Conservation (phyloP, 176 grass and related monocot species). For the Typha latifolia region DNA sequence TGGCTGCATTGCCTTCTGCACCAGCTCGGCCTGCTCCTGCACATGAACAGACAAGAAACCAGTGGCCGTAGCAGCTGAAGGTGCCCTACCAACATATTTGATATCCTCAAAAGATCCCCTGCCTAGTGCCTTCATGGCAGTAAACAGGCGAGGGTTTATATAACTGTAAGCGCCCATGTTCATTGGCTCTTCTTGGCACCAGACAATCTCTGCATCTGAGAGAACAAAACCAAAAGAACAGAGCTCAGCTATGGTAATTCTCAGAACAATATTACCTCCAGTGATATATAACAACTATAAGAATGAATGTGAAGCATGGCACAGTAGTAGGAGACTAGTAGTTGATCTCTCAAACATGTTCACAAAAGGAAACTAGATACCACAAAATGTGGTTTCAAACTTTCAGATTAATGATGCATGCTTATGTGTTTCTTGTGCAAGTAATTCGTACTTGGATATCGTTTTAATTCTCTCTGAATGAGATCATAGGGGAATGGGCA, state of each 20-base stretch:
- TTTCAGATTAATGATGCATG: too few relatives aligned
- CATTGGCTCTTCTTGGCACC: slow-evolving; percentile 98
- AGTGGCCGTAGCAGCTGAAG: slow-evolving; percentile 87
- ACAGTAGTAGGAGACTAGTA: too few relatives aligned
- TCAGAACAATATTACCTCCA: slow-evolving; percentile 5
- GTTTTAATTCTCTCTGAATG: slow-evolving; percentile 86
- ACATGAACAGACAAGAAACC: slow-evolving; percentile 67
- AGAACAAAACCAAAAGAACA: slow-evolving; percentile 5
- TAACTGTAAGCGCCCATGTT: slow-evolving; percentile 91
- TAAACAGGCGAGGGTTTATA: slow-evolving; percentile 53
- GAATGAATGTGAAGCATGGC: too few relatives aligned
- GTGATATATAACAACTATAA: too few relatives aligned
- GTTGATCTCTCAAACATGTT: too few relatives aligned
- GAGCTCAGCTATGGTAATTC: slow-evolving; percentile 2
- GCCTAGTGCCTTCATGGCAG: slow-evolving; percentile 63
- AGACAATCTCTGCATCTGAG: slow-evolving; percentile 88
- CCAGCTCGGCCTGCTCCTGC: slow-evolving; percentile 72
- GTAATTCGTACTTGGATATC: slow-evolving; percentile 71
- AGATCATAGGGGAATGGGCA: slow-evolving; percentile 83
- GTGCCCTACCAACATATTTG: slow-evolving; percentile 80
- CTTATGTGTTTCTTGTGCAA: not conserved
- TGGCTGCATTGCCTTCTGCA: slow-evolving; percentile 60
- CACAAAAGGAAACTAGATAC: too few relatives aligned
- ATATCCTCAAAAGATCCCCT: slow-evolving; percentile 67
- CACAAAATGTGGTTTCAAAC: too few relatives aligned